A percentile compares a stretch with the other conserved stretches of the same genome.
These are phyloP conservation scores for Limtongozyma cylindracea DNA, from an alignment of 805 yeast genomes.

Conservation along the genomic window DNA sequence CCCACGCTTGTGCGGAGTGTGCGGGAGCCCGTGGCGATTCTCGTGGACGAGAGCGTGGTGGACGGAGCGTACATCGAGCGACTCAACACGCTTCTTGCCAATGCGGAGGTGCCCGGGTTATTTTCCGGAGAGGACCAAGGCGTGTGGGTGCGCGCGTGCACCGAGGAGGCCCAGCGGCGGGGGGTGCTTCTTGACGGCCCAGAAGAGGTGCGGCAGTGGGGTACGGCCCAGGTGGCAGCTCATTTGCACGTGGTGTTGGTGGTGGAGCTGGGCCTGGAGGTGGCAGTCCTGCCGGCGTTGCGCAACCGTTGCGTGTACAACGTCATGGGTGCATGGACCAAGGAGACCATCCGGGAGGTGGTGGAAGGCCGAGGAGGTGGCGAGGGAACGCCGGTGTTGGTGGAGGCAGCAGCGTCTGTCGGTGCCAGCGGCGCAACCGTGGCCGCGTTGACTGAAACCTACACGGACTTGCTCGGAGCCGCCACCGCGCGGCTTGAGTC, in stretches of 20 bases:
- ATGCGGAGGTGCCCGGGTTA: conserved; percentile 78
- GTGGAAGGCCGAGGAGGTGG: too few relatives aligned
- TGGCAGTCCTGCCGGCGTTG: conserved; percentile 25
- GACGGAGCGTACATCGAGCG: conserved; percentile 69
- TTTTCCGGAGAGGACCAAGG: conserved; percentile 51
- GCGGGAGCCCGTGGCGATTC: conserved; percentile 41
- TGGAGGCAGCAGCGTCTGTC: too few relatives aligned
- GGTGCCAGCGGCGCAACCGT: too few relatives aligned
- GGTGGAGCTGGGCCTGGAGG: conserved; percentile 18
- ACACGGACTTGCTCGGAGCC: too few relatives aligned
- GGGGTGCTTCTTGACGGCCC: conserved; percentile 41
- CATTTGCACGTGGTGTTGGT: conserved; percentile 74
- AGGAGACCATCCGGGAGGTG: conserved; percentile 15
- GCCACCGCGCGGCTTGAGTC: too few relatives aligned
- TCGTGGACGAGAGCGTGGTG: conserved; percentile 55
- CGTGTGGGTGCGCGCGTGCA: conserved; percentile 24
- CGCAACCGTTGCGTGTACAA: conserved; percentile 73
- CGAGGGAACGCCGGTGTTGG: too few relatives aligned
- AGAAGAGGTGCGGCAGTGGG: conserved; percentile 57
- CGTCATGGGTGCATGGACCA: conserved; percentile 77
- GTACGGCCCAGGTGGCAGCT: conserved; percentile 32
- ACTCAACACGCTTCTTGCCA: conserved; percentile 83
- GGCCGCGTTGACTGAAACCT: too few relatives aligned
- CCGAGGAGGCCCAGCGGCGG: conserved; percentile 25
- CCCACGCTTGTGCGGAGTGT: conserved; percentile 19